phyloP scores from a whole-genome alignment of 805 yeast species.

The Ogataea nakhonphanomensis region DNA sequence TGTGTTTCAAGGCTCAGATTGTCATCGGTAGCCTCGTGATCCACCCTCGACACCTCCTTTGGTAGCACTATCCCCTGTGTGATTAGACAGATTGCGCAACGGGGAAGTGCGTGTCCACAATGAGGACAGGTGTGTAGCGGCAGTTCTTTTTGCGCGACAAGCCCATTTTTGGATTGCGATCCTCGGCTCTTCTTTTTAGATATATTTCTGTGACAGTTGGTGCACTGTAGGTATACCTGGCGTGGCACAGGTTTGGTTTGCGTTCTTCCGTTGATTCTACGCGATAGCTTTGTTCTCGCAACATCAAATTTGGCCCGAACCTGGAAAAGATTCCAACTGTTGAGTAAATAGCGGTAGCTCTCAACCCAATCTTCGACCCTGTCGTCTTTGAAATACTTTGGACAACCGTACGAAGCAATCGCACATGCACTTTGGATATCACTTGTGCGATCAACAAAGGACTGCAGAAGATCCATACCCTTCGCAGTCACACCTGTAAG shows the following conservation, averaged over 20 bases:
- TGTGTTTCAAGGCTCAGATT: constrained; percentile 34
- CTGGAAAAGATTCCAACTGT: constrained; percentile 79
- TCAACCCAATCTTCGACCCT: constrained; percentile 79
- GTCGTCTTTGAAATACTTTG: constrained; percentile 71
- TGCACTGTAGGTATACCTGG: constrained; percentile 79
- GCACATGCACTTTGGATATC: constrained; percentile 92
- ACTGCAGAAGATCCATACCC: constrained; percentile 77
- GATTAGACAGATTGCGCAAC: constrained; percentile 85
- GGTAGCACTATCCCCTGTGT: constrained; percentile 71
- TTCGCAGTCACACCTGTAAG: constrained; percentile 88
- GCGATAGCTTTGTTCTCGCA: constrained; percentile 61
- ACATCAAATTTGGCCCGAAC: constrained; percentile 84
- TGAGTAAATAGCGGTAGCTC: constrained; percentile 62
- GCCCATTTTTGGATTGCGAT: constrained; percentile 1
- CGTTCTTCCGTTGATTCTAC: constrained; percentile 43
- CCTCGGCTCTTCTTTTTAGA: constrained; percentile 31
- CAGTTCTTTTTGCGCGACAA: not conserved
- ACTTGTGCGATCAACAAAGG: constrained; percentile 81
- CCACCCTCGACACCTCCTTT: constrained; percentile 32
- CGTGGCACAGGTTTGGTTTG: constrained; percentile 55
- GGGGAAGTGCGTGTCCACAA: constrained; percentile 83
- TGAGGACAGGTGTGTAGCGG: constrained; percentile 56
- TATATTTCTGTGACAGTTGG: constrained; percentile 74
- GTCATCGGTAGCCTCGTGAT: constrained; percentile 16
- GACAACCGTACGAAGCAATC: constrained; percentile 76